A percentile compares a stretch with the other conserved stretches of the same genome.
Conservation (phyloP, 108 stramenopile genomes). For the Aurantiochytrium sp. region DNA sequence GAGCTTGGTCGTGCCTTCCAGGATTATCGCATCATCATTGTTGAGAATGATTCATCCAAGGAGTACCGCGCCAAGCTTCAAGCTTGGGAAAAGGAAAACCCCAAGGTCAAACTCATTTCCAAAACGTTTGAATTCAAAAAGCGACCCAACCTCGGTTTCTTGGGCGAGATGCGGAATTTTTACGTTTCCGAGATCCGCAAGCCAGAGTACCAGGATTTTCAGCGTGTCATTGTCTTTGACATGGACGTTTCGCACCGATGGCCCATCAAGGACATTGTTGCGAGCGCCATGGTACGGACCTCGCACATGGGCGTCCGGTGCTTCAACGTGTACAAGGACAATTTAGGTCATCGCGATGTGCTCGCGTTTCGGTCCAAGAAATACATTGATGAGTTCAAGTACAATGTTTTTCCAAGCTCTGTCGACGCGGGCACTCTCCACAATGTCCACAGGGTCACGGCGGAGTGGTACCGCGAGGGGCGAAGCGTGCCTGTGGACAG, state of each 20-base stretch:
- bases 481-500: not conserved
- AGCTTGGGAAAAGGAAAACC: not conserved
- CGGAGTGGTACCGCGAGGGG: not conserved
- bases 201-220: not conserved
- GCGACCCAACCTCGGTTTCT: not conserved
- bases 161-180: not conserved
- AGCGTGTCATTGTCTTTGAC: not conserved
- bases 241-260: not conserved
- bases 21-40: not conserved
- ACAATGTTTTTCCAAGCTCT: not conserved
- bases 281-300: not conserved
- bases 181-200: not conserved
- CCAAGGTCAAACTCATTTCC: not conserved
- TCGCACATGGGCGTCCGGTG: not conserved
- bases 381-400: not conserved
- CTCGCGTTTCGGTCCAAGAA: not conserved
- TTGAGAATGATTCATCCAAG: not conserved
- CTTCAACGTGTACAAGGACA: not conserved
- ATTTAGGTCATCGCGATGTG: not conserved
- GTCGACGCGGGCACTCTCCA: not conserved
- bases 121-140: not conserved
- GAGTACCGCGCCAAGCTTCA: not conserved
- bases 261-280: not conserved
- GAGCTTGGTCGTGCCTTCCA: not conserved
- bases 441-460: not conserved